phyloP scores from a whole-genome alignment of 2,329 filamentous ascomycete species.

The Colletotrichum sublineola region DNA sequence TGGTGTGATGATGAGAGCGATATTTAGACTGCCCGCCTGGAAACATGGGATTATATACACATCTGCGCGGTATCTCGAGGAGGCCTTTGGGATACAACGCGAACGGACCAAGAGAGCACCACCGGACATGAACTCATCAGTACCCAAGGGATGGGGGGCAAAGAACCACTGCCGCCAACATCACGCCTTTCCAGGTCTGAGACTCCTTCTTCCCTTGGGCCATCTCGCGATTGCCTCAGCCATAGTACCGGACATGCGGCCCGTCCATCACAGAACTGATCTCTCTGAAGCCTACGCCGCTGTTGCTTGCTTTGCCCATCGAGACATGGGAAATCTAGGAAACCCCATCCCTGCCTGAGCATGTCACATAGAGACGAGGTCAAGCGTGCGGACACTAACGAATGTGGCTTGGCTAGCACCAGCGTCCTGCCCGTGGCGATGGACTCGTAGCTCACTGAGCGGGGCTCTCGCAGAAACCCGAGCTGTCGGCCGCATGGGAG shows the following conservation, averaged over 20 bases:
- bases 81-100: background rate
- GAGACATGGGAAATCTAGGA: slow-evolving; percentile 29
- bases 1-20: slow-evolving; percentile 23
- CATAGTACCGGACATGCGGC: slow-evolving; percentile 29
- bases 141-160: slow-evolving; percentile 35
- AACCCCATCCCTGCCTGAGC: slow-evolving; percentile 32
- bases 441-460: background rate
- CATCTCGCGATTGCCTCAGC: slow-evolving; percentile 40
- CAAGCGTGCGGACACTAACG: slow-evolving; percentile 35
- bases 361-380: slow-evolving; percentile 13
- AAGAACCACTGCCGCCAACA: slow-evolving; percentile 6
- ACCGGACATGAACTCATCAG: slow-evolving; percentile 6
- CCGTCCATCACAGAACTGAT: background rate
- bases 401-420: slow-evolving; percentile 39
- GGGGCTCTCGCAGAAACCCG: slow-evolving; percentile 26
- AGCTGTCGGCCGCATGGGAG: background rate
- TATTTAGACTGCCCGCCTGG: background rate
- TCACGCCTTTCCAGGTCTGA: slow-evolving; percentile 32
- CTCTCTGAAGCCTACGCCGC: background rate
- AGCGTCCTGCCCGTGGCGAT: slow-evolving; percentile 23
- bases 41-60: slow-evolving; percentile 23
- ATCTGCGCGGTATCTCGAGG: background rate
- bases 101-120: slow-evolving; percentile 3
- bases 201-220: slow-evolving; percentile 40
- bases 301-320: slow-evolving; percentile 26